Evolutionary conservation across 2,329 filamentous ascomycete genomes (phyloP), one percentile per base, ranked within the genome.

Genomic region (Teratosphaeria viscida): DNA sequence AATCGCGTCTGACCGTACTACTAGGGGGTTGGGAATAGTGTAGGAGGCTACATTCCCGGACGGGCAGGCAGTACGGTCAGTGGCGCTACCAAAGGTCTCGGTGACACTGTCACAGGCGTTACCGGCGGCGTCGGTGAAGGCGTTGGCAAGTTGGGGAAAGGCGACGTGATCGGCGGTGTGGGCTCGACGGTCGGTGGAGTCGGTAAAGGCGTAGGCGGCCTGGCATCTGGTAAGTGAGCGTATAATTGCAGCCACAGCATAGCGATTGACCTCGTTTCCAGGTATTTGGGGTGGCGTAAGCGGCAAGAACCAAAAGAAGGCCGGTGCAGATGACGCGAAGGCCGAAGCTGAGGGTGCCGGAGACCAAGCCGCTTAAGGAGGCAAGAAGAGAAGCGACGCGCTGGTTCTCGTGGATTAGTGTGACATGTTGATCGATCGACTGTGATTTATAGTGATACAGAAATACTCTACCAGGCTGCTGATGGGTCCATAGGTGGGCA

Each of bases 41-140:
- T 76, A 2, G 74, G 73, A 8, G 74, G 74, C 2, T 70, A 74
- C 14, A 62, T 66, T 66, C 75, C 58, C 61, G 65, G 65, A n/a
- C 74, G 75, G 2, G 68, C 74, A 3, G 76, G 76, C 3, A 72
- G 72, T 52, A 69, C 76, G 11, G 74, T 78, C 14, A 70, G 72
- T 39, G 75, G 75, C 19, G 72, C 77, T 2, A 75, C 74, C 1
- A 77, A 76, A 60, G 71, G 62, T 2, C 72, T 74, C 4, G 72
- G 72, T 3, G 72, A 76, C 60, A 74, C 75, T 7, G 74, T 77
- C 1, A 67, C 68, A 5, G 74, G 75, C 2, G 69, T 76, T 27
- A 75, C 74, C 1, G 69, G 72, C 3, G 77, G 77, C 2, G 55
- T 78, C 2, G 77, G 76, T 4, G 74, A 76, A 12, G 76, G 76